A percentile compares a stretch with the other conserved stretches of the same genome.
Evolutionary conservation across 139 green algal genomes (phyloP).

Genomic region (Tetraselmis striata): DNA sequence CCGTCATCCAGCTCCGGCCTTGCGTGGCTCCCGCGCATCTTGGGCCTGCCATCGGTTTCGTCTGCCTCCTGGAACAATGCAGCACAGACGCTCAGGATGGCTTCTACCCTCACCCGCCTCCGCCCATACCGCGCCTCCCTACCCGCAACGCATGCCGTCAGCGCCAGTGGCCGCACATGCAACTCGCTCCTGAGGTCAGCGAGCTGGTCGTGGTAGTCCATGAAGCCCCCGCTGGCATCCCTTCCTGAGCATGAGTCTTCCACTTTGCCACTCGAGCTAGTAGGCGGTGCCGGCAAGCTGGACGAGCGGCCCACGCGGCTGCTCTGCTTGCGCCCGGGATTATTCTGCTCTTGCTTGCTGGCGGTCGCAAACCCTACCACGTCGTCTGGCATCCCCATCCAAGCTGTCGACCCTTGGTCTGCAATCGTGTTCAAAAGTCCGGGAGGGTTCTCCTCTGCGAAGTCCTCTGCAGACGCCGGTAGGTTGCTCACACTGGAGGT

Average conservation of each 20-base stretch:
- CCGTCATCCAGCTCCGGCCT: neutral
- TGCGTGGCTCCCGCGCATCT: too few relatives aligned
- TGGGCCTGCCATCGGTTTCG: too few relatives aligned
- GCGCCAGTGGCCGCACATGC: neutral
- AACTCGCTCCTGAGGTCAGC: neutral
- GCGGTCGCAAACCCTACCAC: neutral
- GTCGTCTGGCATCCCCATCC: neutral
- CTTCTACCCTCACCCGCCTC: too few relatives aligned
- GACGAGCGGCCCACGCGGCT: too few relatives aligned
- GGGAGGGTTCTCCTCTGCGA: neutral
- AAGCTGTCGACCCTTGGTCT: neutral
- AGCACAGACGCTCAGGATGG: too few relatives aligned
- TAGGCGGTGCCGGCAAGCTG: neutral
- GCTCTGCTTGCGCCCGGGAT: neutral
- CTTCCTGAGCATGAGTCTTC: neutral
- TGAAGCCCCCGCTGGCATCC: neutral
- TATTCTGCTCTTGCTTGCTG: neutral
- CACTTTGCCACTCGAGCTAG: neutral
- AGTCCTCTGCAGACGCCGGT: neutral
- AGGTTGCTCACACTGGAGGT: neutral
- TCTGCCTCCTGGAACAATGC: too few relatives aligned
- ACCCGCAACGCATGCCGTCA: too few relatives aligned
- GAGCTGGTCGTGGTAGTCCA: neutral
- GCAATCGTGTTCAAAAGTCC: neutral
- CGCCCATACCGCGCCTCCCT: too few relatives aligned